Evolutionary conservation across 1,284 basidiomycete genomes (phyloP), one percentile per base, ranked within the genome.

Genomic region (Phellinidium pouzarii): DNA sequence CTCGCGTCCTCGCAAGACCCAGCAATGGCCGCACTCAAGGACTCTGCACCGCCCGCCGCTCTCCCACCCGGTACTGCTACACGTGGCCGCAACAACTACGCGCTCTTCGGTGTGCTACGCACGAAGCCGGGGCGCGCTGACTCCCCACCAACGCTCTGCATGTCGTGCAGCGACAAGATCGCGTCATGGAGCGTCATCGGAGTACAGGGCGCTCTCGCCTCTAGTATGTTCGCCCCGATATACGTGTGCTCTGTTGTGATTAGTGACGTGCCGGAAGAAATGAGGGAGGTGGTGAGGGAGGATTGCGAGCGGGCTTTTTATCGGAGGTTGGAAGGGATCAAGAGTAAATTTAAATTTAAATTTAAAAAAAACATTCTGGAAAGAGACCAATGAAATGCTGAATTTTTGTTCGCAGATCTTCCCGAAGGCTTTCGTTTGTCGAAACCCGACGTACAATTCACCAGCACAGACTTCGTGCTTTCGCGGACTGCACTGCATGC

Each of bases 91-190:
- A 79, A 87, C 59, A 82, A 87, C 44, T 95, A 94, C 65, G 64
- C 78, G 4, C 74, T 82, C 7, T 70, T 81, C 29, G 86, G 89
- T 5, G 83, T 87, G 11, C 68, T 95, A 38, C 82, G 93, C 25
- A 94, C 93, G 1, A 96, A 95, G 64, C 93, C 93, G 1, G 92
- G 89, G 7, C 80, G 93, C 50, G 82, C 87, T 0, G 93, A 95
- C 64, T 85, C 89, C 0, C 83, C 83, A 0, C 80, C 84, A 0
- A 90, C 92, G 1, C 67, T 78, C 1, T 91, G 78, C 59, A 88
- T 94, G 80, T 88, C 88, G 0, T 95, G 93, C 67, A 91, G 87
- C 59, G 93, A 96, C 68, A 96, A 96, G 68, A 84, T 96, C 41
- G 89, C 90, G 0, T 68, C 75, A 1, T 96, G 91, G 90, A 79